Evolutionary conservation across 2,329 filamentous ascomycete genomes (phyloP).

Genomic region (Chaetomiaceae sp.): DNA sequence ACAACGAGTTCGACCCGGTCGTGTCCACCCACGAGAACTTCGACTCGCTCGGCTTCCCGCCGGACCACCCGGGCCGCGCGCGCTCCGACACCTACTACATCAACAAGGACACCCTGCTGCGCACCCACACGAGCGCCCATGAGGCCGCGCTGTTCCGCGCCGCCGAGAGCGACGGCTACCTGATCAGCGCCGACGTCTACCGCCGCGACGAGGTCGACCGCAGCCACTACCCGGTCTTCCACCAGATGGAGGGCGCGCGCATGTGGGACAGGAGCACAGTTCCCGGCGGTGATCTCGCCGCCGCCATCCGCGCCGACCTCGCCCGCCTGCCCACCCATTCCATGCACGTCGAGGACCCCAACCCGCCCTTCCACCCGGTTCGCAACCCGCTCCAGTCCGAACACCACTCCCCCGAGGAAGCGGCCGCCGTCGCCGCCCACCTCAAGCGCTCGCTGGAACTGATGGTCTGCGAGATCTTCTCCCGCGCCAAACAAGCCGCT

Average conservation of each 20-base stretch:
- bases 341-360: slow-evolving; percentile 75
- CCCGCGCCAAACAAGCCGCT: slow-evolving; percentile 63
- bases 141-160: slow-evolving; percentile 74
- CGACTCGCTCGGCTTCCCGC: slow-evolving; percentile 87
- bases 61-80: slow-evolving; percentile 80
- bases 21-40: slow-evolving; percentile 87
- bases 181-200: slow-evolving; percentile 92
- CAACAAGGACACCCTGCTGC: slow-evolving; percentile 73
- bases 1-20: slow-evolving; percentile 75
- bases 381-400: slow-evolving; percentile 74
- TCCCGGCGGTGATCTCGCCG: slow-evolving; percentile 51
- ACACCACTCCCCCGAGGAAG: slow-evolving; percentile 68
- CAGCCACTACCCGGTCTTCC: slow-evolving; percentile 93
- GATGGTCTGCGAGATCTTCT: slow-evolving; percentile 86
- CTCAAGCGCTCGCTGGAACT: slow-evolving; percentile 84
- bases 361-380: slow-evolving; percentile 68
- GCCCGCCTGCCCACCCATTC: slow-evolving; percentile 65
- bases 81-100: slow-evolving; percentile 94
- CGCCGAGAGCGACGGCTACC: slow-evolving; percentile 70
- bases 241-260: slow-evolving; percentile 95
- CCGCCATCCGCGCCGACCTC: slow-evolving; percentile 64
- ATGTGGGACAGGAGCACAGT: slow-evolving; percentile 72
- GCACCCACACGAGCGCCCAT: slow-evolving; percentile 93
- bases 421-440: slow-evolving; percentile 75
- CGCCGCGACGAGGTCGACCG: slow-evolving; percentile 90